Percentiles rank a stretch among this genome's conserved stretches.
These are phyloP conservation scores for Boletus albobrunnescens DNA, from an alignment of 1,284 basidiomycete species.

Conservation along the genomic window DNA sequence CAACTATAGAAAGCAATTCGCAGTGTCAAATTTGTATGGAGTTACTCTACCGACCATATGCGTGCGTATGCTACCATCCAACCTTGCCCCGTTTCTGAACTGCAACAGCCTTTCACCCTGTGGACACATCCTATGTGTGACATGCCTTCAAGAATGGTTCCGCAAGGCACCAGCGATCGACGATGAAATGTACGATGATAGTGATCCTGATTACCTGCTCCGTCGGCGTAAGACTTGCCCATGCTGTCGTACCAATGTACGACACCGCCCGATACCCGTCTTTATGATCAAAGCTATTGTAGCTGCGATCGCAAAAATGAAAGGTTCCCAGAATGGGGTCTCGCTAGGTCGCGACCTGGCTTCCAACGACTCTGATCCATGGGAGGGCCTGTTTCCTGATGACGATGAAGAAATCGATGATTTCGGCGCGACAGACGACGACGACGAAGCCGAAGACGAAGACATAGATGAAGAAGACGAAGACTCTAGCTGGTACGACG, in stretches of 20 bases:
- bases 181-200: conserved; percentile 53
- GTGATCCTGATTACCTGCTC: conserved; percentile 48
- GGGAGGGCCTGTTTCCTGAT: conserved; percentile 60
- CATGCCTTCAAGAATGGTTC: conserved; percentile 73
- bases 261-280: conserved; percentile 56
- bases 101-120: conserved; percentile 59
- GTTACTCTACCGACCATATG: conserved; percentile 55
- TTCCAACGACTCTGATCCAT: conserved; percentile 49
- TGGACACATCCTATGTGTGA: conserved; percentile 65
- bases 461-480: conserved; percentile 31
- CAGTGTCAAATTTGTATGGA: conserved; percentile 78
- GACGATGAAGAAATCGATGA: conserved; percentile 41
- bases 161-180: conserved; percentile 54
- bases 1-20: conserved; percentile 51
- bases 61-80: conserved; percentile 41
- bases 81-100: conserved; percentile 5
- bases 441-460: conserved; percentile 30
- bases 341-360: conserved; percentile 24
- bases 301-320: conserved; percentile 42
- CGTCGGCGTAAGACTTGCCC: conserved; percentile 66
- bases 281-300: conserved; percentile 64
- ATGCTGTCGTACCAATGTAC: conserved; percentile 58
- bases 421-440: conserved; percentile 37
- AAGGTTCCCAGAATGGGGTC: conserved; percentile 20
- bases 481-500: conserved; percentile 33